phyloP scores from a whole-genome alignment of 768 basidiomycete species.

The Agaricus sinodeliciosus region DNA sequence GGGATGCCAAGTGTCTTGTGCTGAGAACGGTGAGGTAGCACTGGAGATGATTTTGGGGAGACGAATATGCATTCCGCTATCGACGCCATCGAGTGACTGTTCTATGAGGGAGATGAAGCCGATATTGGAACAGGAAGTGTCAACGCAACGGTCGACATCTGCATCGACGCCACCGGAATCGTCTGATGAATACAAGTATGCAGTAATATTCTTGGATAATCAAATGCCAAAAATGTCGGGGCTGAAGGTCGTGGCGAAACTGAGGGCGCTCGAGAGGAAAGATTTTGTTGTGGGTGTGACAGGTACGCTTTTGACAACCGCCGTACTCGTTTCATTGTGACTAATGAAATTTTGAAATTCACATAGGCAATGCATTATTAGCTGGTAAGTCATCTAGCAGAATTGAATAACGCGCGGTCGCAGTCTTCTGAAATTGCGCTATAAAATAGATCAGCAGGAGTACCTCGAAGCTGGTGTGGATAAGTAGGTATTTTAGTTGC shows the following conservation, averaged over 20 bases:
- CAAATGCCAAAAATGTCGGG: constrained; percentile 85
- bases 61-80: constrained; percentile 13
- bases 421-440: constrained; percentile 10
- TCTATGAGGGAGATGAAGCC: constrained; percentile 26
- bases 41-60: constrained; percentile 62
- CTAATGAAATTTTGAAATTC: not conserved
- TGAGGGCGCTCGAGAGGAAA: constrained; percentile 55
- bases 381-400: constrained; percentile 28
- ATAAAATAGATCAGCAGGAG: constrained; percentile 58
- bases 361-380: constrained; percentile 45
- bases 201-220: constrained; percentile 55
- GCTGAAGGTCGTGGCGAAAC: constrained; percentile 53
- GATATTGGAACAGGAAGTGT: constrained; percentile 28
- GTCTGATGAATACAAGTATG: constrained; percentile 32
- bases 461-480: constrained; percentile 73
- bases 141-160: constrained; percentile 7
- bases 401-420: constrained; percentile 2
- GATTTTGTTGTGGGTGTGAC: constrained; percentile 85
- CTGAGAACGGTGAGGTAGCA: constrained; percentile 80
- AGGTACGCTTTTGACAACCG: constrained; percentile 29
- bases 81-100: constrained; percentile 34
- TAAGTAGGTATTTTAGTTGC: constrained; percentile 38
- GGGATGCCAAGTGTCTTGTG: constrained; percentile 71
- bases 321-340: not conserved
- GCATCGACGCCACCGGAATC: constrained; percentile 9